Percentiles rank a stretch among this genome's conserved stretches.
Conservation (phyloP, 208 protist species). For the Entamoeba moshkovskii region DNA sequence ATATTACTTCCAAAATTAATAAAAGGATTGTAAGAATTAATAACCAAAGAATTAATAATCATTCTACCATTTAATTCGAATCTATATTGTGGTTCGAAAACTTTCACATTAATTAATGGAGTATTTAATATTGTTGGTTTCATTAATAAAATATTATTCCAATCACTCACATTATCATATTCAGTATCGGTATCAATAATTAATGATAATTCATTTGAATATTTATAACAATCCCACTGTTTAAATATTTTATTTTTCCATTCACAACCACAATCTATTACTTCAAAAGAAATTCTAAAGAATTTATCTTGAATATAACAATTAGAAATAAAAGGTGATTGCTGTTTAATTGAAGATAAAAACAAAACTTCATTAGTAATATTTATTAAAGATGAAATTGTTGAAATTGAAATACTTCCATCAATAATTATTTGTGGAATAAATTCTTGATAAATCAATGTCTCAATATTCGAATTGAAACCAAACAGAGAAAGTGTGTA, state of each 20-base stretch:
- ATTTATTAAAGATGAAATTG: too few relatives aligned
- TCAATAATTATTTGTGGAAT: background rate
- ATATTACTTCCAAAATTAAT: background rate
- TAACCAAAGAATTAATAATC: background rate
- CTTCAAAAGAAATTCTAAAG: background rate
- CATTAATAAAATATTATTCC: background rate
- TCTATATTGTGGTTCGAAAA: background rate
- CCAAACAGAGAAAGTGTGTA: too few relatives aligned
- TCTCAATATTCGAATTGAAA: background rate
- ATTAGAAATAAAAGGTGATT: background rate
- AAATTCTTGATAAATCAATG: background rate
- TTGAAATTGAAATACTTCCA: background rate
- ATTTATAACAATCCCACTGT: background rate
- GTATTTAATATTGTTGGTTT: background rate
- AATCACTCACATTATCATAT: background rate
- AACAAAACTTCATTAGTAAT: background rate
- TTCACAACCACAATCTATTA: background rate
- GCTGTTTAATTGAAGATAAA: background rate
- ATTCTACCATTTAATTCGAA: background rate
- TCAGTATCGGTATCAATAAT: background rate
- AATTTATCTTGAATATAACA: background rate
- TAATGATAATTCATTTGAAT: background rate
- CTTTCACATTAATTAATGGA: background rate
- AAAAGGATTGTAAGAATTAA: background rate
- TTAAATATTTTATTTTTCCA: background rate